phyloP scores from a whole-genome alignment of 2,329 filamentous ascomycete species.

The Dactylellina haptotyla region DNA sequence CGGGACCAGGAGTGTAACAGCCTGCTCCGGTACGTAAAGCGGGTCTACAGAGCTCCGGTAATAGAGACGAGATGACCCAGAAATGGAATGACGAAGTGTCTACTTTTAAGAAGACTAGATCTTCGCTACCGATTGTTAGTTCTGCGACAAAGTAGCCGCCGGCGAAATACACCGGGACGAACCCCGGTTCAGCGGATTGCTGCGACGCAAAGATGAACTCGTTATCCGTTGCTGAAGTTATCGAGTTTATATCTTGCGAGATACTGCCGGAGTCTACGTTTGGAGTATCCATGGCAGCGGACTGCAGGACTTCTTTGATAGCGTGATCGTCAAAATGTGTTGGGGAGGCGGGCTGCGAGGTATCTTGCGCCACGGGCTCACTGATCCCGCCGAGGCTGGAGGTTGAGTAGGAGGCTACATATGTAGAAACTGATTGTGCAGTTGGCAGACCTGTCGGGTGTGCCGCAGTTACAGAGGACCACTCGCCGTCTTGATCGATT shows the following conservation, averaged over 20 bases:
- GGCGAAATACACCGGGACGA: conserved; percentile 30
- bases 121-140: conserved; percentile 27
- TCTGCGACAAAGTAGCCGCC: conserved; percentile 33
- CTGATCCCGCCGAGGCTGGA: neutral
- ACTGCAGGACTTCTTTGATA: conserved; percentile 9
- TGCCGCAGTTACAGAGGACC: conserved; percentile 14
- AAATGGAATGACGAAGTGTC: conserved; percentile 49
- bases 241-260: neutral
- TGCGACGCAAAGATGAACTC: conserved; percentile 22
- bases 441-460: neutral
- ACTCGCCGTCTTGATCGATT: conserved; percentile 21
- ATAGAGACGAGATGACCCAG: conserved; percentile 27
- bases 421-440: neutral
- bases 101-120: conserved; percentile 20
- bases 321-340: conserved; percentile 19
- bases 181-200: conserved; percentile 13
- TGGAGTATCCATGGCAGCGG: neutral
- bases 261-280: neutral
- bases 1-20: conserved; percentile 18
- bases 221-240: conserved; percentile 13
- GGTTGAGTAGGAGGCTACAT: neutral
- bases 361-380: conserved; percentile 7
- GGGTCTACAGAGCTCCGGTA: conserved; percentile 12
- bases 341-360: neutral
- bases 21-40: conserved; percentile 12